Conservation (phyloP, 2,329 filamentous ascomycete genomes). For the Monosporascus sp. region DNA sequence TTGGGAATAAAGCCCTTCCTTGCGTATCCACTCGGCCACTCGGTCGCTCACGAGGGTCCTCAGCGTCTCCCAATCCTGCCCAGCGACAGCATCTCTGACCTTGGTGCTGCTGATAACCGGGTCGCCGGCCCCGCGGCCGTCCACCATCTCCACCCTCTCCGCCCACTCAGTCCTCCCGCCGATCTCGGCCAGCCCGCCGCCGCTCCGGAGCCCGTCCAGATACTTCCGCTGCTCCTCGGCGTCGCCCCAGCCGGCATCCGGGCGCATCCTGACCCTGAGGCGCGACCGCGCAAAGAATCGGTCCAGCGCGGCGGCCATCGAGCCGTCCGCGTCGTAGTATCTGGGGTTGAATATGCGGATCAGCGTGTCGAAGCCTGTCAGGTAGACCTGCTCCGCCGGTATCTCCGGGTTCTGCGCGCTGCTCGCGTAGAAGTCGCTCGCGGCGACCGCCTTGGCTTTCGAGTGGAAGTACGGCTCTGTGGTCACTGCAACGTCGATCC, state of each 20-base stretch:
- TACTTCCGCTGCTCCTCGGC: slow-evolving; percentile 50
- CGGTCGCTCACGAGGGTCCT: slow-evolving; percentile 48
- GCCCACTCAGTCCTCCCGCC: slow-evolving; percentile 57
- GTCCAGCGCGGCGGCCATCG: slow-evolving; percentile 49
- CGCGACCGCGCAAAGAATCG: slow-evolving; percentile 60
- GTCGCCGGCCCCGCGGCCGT: slow-evolving; percentile 38
- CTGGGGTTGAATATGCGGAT: slow-evolving; percentile 67
- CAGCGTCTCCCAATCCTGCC: slow-evolving; percentile 42
- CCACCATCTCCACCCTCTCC: slow-evolving; percentile 53
- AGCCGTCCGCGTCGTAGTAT: slow-evolving; percentile 50
- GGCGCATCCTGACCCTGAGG: slow-evolving; percentile 59
- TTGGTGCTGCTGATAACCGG: slow-evolving; percentile 53
- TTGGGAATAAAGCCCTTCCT: slow-evolving; percentile 47
- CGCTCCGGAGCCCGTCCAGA: slow-evolving; percentile 43
- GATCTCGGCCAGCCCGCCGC: slow-evolving; percentile 38
- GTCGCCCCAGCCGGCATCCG: slow-evolving; percentile 55
- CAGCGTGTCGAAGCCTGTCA: slow-evolving; percentile 72
- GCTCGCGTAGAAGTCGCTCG: slow-evolving; percentile 35
- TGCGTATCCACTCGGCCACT: slow-evolving; percentile 54
- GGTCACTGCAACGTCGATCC: slow-evolving; percentile 64
- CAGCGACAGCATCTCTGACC: slow-evolving; percentile 52
- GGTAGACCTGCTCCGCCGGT: slow-evolving; percentile 54
- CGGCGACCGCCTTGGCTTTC: slow-evolving; percentile 57
- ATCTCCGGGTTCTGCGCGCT: background rate
- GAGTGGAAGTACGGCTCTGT: slow-evolving; percentile 69